A percentile compares a stretch with the other conserved stretches of the same genome.
Conservation (phyloP, 148 eudicot species). For the Amaranthus palmeri region DNA sequence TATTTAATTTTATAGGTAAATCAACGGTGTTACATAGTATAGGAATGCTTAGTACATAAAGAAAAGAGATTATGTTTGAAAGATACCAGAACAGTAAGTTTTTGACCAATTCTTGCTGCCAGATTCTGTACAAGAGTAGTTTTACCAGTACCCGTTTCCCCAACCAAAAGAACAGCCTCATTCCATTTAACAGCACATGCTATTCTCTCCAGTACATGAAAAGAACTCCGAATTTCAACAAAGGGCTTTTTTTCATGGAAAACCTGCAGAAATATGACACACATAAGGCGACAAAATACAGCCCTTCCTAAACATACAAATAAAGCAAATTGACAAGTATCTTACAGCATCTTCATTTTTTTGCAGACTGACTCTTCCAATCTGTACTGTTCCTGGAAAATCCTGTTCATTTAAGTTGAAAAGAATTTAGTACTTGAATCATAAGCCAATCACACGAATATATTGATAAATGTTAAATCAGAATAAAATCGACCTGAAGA, state of each 20-base stretch:
- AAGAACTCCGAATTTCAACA: slow-evolving; percentile 72
- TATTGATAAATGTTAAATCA: background rate
- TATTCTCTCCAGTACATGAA: slow-evolving; percentile 73
- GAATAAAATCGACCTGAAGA: slow-evolving; percentile 44
- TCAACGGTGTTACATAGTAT: background rate
- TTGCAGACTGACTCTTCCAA: slow-evolving; percentile 65
- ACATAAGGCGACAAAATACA: background rate
- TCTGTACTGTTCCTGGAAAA: slow-evolving; percentile 40
- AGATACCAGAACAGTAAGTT: slow-evolving; percentile 92
- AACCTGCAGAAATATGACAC: slow-evolving; percentile 27
- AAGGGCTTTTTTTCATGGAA: slow-evolving; percentile 49
- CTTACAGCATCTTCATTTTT: slow-evolving; percentile 44
- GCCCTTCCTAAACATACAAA: background rate
- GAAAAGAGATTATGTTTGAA: background rate
- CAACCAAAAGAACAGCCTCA: slow-evolving; percentile 93
- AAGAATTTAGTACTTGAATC: background rate
- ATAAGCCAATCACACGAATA: background rate
- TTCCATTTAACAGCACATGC: slow-evolving; percentile 82
- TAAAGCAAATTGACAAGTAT: background rate
- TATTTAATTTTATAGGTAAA: too few relatives aligned
- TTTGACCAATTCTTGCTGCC: slow-evolving; percentile 73
- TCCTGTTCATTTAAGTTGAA: slow-evolving; percentile 41
- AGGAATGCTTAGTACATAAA: background rate
- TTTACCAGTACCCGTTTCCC: slow-evolving; percentile 99
- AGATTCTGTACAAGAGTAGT: slow-evolving; percentile 93